These are phyloP conservation scores for Ramularia collo-cygni DNA, from an alignment of 2,329 filamentous ascomycete species.

Conservation along the genomic window DNA sequence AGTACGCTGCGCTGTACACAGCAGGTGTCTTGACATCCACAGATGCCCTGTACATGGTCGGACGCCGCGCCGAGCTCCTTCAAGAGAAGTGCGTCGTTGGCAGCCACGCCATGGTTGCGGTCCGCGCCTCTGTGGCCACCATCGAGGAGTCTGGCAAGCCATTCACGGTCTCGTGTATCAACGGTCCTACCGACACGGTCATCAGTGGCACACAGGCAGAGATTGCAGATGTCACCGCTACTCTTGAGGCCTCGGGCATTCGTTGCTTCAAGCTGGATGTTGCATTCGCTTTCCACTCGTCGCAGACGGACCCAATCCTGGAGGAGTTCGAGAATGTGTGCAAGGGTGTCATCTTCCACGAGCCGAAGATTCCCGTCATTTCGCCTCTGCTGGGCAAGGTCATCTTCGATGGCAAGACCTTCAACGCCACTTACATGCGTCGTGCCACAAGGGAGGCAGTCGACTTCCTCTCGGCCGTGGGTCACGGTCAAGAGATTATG, in stretches of 20 bases:
- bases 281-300: constrained; percentile 29
- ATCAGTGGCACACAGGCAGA: constrained; percentile 17
- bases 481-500: constrained; percentile 26
- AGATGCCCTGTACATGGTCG: constrained; percentile 32
- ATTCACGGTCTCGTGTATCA: constrained; percentile 24
- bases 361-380: constrained; percentile 26
- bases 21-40: constrained; percentile 29
- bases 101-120: constrained; percentile 26
- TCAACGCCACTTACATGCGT: constrained; percentile 22
- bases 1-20: constrained; percentile 34
- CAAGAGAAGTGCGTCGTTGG: constrained; percentile 18
- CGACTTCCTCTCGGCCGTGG: constrained; percentile 26
- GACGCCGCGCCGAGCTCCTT: constrained; percentile 29
- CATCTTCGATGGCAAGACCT: constrained; percentile 17
- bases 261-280: constrained; percentile 13
- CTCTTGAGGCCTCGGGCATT: constrained; percentile 11
- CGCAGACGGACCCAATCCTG: constrained; percentile 27
- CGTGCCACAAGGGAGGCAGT: constrained; percentile 35
- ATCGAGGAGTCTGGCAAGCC: constrained; percentile 5
- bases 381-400: constrained; percentile 26
- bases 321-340: constrained; percentile 16
- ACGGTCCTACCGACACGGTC: constrained; percentile 20
- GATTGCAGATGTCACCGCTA: constrained; percentile 7
- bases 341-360: constrained; percentile 17
- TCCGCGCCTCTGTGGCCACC: constrained; percentile 12